Conservation (phyloP, 331 rosid species). For the Erythrophleum ivorense region DNA sequence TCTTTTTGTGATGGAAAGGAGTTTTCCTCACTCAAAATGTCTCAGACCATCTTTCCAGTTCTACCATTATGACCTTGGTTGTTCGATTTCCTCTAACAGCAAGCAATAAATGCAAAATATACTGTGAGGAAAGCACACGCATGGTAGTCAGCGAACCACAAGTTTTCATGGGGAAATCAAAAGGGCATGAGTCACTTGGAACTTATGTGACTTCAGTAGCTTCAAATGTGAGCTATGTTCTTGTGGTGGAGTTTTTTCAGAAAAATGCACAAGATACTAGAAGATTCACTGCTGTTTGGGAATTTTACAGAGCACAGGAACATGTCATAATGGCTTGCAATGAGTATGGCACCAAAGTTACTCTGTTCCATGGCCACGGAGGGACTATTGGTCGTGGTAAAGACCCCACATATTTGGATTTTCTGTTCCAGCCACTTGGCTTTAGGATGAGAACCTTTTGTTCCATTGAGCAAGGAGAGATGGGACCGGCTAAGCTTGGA, state of each 20-base stretch:
- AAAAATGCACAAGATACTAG: slow-evolving; percentile 96
- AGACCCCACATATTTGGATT: slow-evolving; percentile 91
- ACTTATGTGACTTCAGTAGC: slow-evolving; percentile 97
- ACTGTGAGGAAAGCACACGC: too few relatives aligned
- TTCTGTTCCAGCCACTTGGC: slow-evolving; percentile 96
- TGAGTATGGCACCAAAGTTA: slow-evolving; percentile 79
- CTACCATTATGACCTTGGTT: too few relatives aligned
- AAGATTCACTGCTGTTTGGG: slow-evolving; percentile 94
- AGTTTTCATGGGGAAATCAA: too few relatives aligned
- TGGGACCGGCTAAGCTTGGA: slow-evolving; percentile 91
- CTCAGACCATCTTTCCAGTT: too few relatives aligned
- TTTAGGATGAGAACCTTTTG: slow-evolving; percentile 52
- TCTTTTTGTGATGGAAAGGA: too few relatives aligned
- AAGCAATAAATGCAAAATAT: too few relatives aligned
- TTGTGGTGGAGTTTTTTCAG: slow-evolving; percentile 91
- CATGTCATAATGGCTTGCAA: slow-evolving; percentile 90
- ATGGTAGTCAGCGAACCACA: too few relatives aligned
- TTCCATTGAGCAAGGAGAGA: too few relatives aligned
- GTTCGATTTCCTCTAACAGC: too few relatives aligned
- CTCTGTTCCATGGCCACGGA: slow-evolving; percentile 92
- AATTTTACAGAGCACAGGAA: slow-evolving; percentile 94
- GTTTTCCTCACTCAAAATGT: too few relatives aligned
- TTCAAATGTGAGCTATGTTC: slow-evolving; percentile 87
- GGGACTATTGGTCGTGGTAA: slow-evolving; percentile 96
- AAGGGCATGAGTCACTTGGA: slow-evolving; percentile 47